Conservation (phyloP, 768 basidiomycete genomes). For the Hygrophorus russula region DNA sequence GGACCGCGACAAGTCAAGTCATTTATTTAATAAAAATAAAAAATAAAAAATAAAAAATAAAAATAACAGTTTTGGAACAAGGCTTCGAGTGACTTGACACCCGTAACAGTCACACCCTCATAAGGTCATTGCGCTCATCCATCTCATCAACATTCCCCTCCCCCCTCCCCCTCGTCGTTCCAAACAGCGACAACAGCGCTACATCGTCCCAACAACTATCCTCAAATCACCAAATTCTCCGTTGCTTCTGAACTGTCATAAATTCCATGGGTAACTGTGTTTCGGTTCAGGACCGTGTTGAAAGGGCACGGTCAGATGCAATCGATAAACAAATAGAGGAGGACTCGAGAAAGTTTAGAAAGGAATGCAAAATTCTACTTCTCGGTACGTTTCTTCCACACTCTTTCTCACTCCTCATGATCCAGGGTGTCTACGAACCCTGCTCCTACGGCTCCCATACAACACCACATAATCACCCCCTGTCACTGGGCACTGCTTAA, state of each 20-base stretch:
- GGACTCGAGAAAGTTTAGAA: conserved; percentile 68
- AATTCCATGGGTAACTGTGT: conserved; percentile 56
- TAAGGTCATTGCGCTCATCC: no score
- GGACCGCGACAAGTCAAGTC: conserved; percentile 88
- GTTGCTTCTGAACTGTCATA: neutral
- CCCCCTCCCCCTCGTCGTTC: no score
- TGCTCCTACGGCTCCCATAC: neutral
- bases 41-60: no score
- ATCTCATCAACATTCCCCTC: no score
- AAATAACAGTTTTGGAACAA: no score
- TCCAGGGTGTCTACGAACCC: neutral
- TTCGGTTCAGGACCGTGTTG: conserved; percentile 41
- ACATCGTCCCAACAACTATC: no score
- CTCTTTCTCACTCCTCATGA: neutral
- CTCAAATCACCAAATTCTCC: neutral
- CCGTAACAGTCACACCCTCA: no score
- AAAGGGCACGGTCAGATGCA: conserved; percentile 51
- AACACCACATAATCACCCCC: neutral
- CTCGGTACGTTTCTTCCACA: conserved; percentile 45
- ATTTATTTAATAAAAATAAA: no score
- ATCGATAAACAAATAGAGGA: conserved; percentile 84
- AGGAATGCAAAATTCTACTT: conserved; percentile 87
- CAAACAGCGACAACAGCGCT: no score
- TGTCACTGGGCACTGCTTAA: neutral
- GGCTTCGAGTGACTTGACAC: no score